phyloP scores from a whole-genome alignment of 495 filamentous ascomycete species.

The Cudoniella acicularis region DNA sequence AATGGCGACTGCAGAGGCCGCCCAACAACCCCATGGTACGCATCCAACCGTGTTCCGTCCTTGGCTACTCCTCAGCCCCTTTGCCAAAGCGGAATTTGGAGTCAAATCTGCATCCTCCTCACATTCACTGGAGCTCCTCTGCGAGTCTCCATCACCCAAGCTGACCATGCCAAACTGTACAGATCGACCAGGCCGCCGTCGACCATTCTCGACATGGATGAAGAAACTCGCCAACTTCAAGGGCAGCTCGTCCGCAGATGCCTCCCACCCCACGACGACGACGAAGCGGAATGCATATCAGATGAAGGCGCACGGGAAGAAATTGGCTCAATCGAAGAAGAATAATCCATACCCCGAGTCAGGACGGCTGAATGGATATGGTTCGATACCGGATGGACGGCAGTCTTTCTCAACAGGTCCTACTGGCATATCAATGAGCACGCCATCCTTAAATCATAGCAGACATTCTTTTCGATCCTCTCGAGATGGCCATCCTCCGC shows the following conservation, averaged over 20 bases:
- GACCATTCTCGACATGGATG: conserved; percentile 90
- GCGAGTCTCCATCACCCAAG: background rate
- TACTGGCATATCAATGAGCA: conserved; percentile 34
- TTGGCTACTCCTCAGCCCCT: background rate
- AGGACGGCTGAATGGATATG: conserved; percentile 32
- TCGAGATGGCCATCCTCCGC: conserved; percentile 49
- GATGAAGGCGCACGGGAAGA: conserved; percentile 24
- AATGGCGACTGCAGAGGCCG: conserved; percentile 69
- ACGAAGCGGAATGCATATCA: conserved; percentile 33
- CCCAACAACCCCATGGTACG: conserved; percentile 63
- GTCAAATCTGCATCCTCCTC: conserved; percentile 4
- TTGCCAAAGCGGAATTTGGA: conserved; percentile 8
- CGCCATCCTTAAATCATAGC: conserved; percentile 39
- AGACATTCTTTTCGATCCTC: conserved; percentile 55
- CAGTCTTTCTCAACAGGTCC: conserved; percentile 54
- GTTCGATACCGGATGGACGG: conserved; percentile 41
- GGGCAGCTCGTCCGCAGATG: conserved; percentile 34
- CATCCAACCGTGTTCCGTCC: conserved; percentile 13
- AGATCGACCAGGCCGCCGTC: conserved; percentile 57
- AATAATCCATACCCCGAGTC: conserved; percentile 86
- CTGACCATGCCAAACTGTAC: conserved; percentile 26
- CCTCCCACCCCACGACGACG: conserved; percentile 19
- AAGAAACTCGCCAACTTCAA: conserved; percentile 90
- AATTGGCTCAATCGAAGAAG: conserved; percentile 47
- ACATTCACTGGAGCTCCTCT: background rate